Base-by-base conservation (phyloP, 2,329 filamentous ascomycete genomes). In the Colletotrichum magnum region DNA sequence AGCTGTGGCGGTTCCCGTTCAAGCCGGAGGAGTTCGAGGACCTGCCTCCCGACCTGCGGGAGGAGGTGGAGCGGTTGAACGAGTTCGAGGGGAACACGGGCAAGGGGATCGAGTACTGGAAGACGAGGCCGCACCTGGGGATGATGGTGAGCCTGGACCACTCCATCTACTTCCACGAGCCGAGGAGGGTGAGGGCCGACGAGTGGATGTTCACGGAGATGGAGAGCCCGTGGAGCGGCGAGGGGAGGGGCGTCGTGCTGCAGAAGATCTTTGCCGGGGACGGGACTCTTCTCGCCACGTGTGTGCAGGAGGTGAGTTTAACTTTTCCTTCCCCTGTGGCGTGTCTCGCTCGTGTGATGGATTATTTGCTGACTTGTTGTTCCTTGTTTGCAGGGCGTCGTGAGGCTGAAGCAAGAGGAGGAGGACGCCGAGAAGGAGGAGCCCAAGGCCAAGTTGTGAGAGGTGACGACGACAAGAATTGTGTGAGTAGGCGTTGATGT, bases 71-170 rank as follows among this genome's bases (percentile, higher is more conserved):
- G 52, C 74, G 73, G 69, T 68, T 85, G 64, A 80, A 82, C 52
- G 81, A 82, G 60, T 80, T 80, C 45, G 85, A 86, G 73, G 83
- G 81, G 47, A 76, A 79, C 13, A 69, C 82, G 61, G 80, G 85
- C 48, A 75, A 75, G 71, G 74, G 78, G 39, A 75, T 87, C 62
- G 85, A 87, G 69, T 86, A 87, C 50, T 84, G 84, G 77, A 79
- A 81, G 63, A 80, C 78, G 3, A 81, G 86, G 50, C 90, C 89
- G 4, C 84, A 87, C 75, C 82, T 95, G 58, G 93, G 93, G n/a
- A 96, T 96, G 93, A 90, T 94, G 87, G 93, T 96, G 59, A 92
- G 89, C 73, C 81, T 95, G 59, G 93, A 96, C 77, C 93, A 96
- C 78, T 88, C 85, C 58, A 91, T 92, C 71, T 92, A 91, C 78